Evolutionary conservation across 2,329 filamentous ascomycete species (phyloP), one percentile per base, ranked within the genome.

Genomic region (Phoma herbarum): DNA sequence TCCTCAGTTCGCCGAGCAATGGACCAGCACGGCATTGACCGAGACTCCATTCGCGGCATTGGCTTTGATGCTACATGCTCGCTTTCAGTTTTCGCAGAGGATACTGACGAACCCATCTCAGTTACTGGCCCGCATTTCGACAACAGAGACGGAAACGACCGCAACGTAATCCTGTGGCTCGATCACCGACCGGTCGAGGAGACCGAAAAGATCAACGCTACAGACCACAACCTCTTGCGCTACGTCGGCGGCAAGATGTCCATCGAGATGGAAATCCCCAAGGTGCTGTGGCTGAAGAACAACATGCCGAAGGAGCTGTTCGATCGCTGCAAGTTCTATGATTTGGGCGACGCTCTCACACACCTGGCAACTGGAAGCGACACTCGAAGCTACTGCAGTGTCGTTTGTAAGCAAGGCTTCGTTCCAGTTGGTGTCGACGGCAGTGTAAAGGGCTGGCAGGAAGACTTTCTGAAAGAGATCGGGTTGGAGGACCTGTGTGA

Each of bases 21-120:
- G 70, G 85, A 85, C 73, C 90, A 97, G 77, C 90, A 94, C 66
- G 89, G 88, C 68, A 88, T 96, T 66, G 88, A 94, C 70, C 85
- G 89, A 4, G 82, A 81, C 62, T 88, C 86, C 33, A 90, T 99
- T 70, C 90, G 90, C 68, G 95, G 95, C 58, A 92, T 99, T 71
- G 95, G 95, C 52, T 98, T 99, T 78, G 95, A 99, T 77, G 95
- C 95, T 22, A 99, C 95, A n/a, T 99, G 95, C 83, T 99, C 95
- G 18, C 86, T 99, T 26, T 87, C 93, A 29, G 93, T 98, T 67
- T 97, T 99, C 80, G 85, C 89, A 54, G 83, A 91, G 73, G 92
- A 97, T 69, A 96, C 92, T 4, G 90, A 97, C 76, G 91, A 96
- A 78, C 95, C 95, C 2, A 84, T 97, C 46, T 85, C 90, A n/a